These are phyloP conservation scores for Didymella segeticola DNA, from an alignment of 2,329 filamentous ascomycete species.

Conservation along the genomic window DNA sequence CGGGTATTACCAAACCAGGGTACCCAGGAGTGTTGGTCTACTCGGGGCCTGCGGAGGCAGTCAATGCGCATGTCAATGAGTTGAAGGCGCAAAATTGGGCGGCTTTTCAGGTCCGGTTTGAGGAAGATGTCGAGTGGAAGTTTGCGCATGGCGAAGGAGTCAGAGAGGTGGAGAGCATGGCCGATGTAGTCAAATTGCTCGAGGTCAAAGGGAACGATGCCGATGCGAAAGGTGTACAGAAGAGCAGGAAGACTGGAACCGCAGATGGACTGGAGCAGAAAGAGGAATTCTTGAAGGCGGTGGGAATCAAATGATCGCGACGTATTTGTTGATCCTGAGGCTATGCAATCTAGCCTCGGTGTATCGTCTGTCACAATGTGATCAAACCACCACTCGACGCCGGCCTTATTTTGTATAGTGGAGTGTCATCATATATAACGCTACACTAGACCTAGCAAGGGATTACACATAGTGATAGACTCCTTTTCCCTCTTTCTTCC, in stretches of 20 bases:
- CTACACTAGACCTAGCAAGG: no score
- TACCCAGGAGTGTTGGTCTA: conserved; percentile 56
- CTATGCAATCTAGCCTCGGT: no score
- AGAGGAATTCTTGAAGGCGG: conserved; percentile 42
- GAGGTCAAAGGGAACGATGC: conserved; percentile 25
- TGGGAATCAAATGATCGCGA: conserved; percentile 45
- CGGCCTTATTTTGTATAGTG: no score
- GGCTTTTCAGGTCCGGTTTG: conserved; percentile 55
- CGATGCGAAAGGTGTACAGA: not conserved
- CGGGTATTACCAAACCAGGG: conserved; percentile 55
- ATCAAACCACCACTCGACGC: no score
- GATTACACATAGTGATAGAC: no score
- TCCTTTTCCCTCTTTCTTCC: no score
- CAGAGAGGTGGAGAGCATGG: conserved; percentile 54
- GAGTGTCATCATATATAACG: no score
- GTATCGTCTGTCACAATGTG: no score
- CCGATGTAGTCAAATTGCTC: conserved; percentile 50
- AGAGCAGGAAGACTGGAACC: not conserved
- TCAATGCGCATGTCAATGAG: conserved; percentile 51
- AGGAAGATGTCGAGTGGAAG: conserved; percentile 48
- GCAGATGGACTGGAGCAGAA: conserved; percentile 19
- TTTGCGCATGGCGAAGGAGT: conserved; percentile 51
- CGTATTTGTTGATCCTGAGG: no score
- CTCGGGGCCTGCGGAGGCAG: conserved; percentile 46
- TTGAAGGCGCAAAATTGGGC: conserved; percentile 55